phyloP scores from a whole-genome alignment of 2,329 filamentous ascomycete species.

The Epichloe gansuensis region DNA sequence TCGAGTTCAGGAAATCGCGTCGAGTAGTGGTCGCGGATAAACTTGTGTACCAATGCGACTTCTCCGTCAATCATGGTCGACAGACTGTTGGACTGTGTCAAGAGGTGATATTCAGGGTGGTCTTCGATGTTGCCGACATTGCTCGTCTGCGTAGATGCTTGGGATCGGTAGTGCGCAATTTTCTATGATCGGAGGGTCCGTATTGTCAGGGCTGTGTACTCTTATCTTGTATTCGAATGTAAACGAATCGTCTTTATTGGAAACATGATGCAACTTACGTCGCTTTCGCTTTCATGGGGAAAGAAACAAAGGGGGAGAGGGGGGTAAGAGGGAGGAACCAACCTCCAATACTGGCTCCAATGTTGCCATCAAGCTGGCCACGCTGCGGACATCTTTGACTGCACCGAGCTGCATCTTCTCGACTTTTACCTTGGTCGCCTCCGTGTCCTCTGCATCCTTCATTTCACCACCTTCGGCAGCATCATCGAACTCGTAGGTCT shows the following conservation, averaged over 20 bases:
- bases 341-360: slow-evolving; percentile 74
- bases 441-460: slow-evolving; percentile 48
- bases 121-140: slow-evolving; percentile 78
- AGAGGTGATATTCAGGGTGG: slow-evolving; percentile 78
- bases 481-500: slow-evolving; percentile 29
- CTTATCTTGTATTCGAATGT: slow-evolving; percentile 37
- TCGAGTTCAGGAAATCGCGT: slow-evolving; percentile 89
- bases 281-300: slow-evolving; percentile 10
- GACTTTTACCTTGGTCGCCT: slow-evolving; percentile 63
- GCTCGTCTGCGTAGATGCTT: slow-evolving; percentile 51
- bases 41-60: slow-evolving; percentile 88
- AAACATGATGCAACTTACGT: background rate
- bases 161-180: slow-evolving; percentile 64
- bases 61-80: slow-evolving; percentile 91
- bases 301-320: slow-evolving; percentile 9
- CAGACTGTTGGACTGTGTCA: slow-evolving; percentile 79
- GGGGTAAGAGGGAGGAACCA: slow-evolving; percentile 24
- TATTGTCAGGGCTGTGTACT: slow-evolving; percentile 57
- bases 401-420: slow-evolving; percentile 69
- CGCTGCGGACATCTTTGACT: slow-evolving; percentile 67
- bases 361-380: slow-evolving; percentile 69
- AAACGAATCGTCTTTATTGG: slow-evolving; percentile 36
- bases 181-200: slow-evolving; percentile 47
- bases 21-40: slow-evolving; percentile 91
- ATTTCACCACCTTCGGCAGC: slow-evolving; percentile 45